A percentile compares a stretch with the other conserved stretches of the same genome.
Conservation (phyloP, 73 alveolate species). For the Breviolum minutum region DNA sequence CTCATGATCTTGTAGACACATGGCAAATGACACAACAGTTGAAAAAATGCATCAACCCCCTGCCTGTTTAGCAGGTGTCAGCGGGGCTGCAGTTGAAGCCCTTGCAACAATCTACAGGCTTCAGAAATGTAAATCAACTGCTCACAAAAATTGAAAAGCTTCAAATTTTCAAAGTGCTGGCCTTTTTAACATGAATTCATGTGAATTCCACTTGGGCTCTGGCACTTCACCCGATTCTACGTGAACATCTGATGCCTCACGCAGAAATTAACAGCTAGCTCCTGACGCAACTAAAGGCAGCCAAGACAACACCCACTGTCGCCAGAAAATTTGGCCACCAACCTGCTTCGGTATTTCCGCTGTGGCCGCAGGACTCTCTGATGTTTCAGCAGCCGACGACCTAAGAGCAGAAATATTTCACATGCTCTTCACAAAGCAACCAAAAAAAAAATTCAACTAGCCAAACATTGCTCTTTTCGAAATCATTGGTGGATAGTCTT, state of each 20-base stretch:
- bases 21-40: background rate
- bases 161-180: too few species aligned
- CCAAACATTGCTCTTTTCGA: too few species aligned
- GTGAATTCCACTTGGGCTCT: background rate
- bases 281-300: background rate
- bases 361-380: background rate
- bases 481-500: too few species aligned
- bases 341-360: constrained; percentile 31
- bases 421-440: background rate
- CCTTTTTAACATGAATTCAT: background rate
- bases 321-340: background rate
- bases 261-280: background rate
- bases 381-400: background rate
- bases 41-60: background rate
- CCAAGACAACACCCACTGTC: background rate
- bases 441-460: too few species aligned
- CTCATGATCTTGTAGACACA: background rate
- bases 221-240: constrained; percentile 33
- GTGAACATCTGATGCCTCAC: constrained; percentile 38
- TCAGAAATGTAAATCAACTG: too few species aligned
- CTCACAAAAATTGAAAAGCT: too few species aligned
- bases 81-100: constrained; percentile 45
- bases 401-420: background rate
- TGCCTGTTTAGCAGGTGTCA: constrained; percentile 42
- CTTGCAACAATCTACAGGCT: background rate